Evolutionary conservation across 164 flowering plant genomes (phyloP).

Genomic region (Warburgia ugandensis): DNA sequence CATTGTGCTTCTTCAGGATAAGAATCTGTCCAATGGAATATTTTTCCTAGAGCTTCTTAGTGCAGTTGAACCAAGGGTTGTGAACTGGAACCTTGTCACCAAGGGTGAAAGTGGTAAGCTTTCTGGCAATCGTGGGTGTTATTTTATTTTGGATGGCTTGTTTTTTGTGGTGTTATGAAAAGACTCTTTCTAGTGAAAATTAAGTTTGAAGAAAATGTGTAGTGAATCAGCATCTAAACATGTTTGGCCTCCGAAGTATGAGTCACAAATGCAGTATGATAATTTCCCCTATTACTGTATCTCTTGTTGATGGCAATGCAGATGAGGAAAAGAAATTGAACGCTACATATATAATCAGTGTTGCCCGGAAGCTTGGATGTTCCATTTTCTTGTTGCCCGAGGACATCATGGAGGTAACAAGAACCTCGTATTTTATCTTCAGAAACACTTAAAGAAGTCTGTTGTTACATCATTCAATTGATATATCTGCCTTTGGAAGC

Average conservation of each 20-base stretch:
- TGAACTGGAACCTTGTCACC: slow-evolving; percentile 85
- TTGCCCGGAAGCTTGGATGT: slow-evolving; percentile 93
- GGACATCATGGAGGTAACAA: slow-evolving; percentile 84
- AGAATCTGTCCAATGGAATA: slow-evolving; percentile 63
- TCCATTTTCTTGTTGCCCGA: slow-evolving; percentile 92
- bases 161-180: neutral
- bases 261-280: no score
- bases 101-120: slow-evolving; percentile 71
- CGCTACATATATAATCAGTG: slow-evolving; percentile 90
- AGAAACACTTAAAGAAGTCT: no score
- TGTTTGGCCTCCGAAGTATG: no score
- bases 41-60: slow-evolving; percentile 94
- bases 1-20: slow-evolving; percentile 47
- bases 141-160: neutral
- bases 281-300: neutral
- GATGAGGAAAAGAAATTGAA: slow-evolving; percentile 87
- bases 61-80: slow-evolving; percentile 88
- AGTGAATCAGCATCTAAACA: no score
- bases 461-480: no score
- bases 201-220: no score
- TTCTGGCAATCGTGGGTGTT: neutral
- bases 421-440: neutral
- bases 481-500: no score
- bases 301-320: slow-evolving; percentile 14
- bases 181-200: no score